These are phyloP conservation scores for Paraphaeosphaeria sporulosa DNA, from an alignment of 2,329 filamentous ascomycete species.

Conservation along the genomic window DNA sequence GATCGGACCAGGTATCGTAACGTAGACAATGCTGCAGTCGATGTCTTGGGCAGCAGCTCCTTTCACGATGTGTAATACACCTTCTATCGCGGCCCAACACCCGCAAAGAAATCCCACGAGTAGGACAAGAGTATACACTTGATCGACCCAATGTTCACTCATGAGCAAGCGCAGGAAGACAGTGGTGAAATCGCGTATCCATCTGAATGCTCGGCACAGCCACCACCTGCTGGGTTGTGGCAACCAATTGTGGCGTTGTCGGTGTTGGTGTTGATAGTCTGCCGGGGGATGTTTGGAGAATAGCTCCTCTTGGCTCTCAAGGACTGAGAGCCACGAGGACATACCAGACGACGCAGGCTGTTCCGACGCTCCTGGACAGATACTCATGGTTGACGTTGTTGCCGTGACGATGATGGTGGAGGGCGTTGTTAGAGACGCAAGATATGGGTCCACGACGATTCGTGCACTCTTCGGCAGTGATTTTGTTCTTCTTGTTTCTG, in stretches of 20 bases:
- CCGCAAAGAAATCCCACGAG: slow-evolving; percentile 20
- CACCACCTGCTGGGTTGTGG: slow-evolving; percentile 25
- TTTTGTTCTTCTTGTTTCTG: slow-evolving; percentile 5
- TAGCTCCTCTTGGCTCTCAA: slow-evolving; percentile 1
- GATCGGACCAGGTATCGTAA: slow-evolving; percentile 43
- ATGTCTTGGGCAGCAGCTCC: slow-evolving; percentile 35
- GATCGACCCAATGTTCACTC: slow-evolving; percentile 23
- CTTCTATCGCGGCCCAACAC: slow-evolving; percentile 31
- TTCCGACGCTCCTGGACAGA: slow-evolving; percentile 3
- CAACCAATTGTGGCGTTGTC: slow-evolving; percentile 10
- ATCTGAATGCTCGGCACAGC: slow-evolving; percentile 30
- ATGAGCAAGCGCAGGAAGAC: slow-evolving; percentile 20
- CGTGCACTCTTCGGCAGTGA: slow-evolving; percentile 5
- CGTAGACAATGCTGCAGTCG: slow-evolving; percentile 43
- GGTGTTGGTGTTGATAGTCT: neutral
- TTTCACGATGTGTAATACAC: slow-evolving; percentile 28
- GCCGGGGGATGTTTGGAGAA: neutral
- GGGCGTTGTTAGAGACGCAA: neutral
- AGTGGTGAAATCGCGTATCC: slow-evolving; percentile 18
- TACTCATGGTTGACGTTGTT: slow-evolving; percentile 1
- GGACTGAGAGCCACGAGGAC: slow-evolving; percentile 11
- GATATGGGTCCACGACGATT: neutral
- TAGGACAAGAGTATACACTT: slow-evolving; percentile 23
- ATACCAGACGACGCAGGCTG: slow-evolving; percentile 9
- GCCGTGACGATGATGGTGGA: slow-evolving; percentile 9